Percentiles rank a stretch among this genome's conserved stretches.
These are phyloP conservation scores for Penicillium lagena DNA, from an alignment of 495 filamentous ascomycete species.

Conservation along the genomic window DNA sequence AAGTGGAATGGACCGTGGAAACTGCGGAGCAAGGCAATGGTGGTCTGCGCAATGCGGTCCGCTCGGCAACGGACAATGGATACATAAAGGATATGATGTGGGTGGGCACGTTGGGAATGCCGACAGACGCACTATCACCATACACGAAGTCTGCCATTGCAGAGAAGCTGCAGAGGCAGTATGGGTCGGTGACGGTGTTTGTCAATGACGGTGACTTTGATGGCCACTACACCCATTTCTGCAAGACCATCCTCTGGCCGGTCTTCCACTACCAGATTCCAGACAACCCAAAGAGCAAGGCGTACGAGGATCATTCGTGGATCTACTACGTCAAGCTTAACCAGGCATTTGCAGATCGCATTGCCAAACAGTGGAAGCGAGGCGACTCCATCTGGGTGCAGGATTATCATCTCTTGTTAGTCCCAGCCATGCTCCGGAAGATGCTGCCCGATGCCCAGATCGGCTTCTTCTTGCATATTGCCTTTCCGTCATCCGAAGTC, in stretches of 20 bases:
- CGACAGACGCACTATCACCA: slow-evolving; percentile 70
- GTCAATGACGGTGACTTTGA: slow-evolving; percentile 84
- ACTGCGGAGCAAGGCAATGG: slow-evolving; percentile 86
- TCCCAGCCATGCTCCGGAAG: slow-evolving; percentile 85
- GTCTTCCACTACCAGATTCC: slow-evolving; percentile 97
- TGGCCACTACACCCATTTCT: slow-evolving; percentile 88
- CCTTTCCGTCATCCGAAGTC: slow-evolving; percentile 92
- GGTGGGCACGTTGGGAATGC: slow-evolving; percentile 89
- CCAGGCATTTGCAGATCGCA: slow-evolving; percentile 81
- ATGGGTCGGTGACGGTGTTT: slow-evolving; percentile 74
- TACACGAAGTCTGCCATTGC: slow-evolving; percentile 71
- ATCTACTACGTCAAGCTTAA: slow-evolving; percentile 87
- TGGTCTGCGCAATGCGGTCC: slow-evolving; percentile 78
- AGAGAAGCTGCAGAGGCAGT: slow-evolving; percentile 68
- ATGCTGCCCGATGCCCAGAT: slow-evolving; percentile 83
- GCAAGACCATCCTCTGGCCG: slow-evolving; percentile 84
- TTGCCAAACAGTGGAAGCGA: slow-evolving; percentile 83
- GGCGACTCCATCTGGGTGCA: slow-evolving; percentile 91
- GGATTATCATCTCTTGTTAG: slow-evolving; percentile 89
- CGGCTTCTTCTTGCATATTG: slow-evolving; percentile 90
- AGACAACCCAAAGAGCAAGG: slow-evolving; percentile 95
- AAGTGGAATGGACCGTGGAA: slow-evolving; percentile 73
- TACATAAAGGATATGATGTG: slow-evolving; percentile 65
- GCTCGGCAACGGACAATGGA: slow-evolving; percentile 62
- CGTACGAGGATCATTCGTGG: slow-evolving; percentile 94